Base-by-base conservation (phyloP, 106 monocot species). In the Iris macrosiphon region DNA sequence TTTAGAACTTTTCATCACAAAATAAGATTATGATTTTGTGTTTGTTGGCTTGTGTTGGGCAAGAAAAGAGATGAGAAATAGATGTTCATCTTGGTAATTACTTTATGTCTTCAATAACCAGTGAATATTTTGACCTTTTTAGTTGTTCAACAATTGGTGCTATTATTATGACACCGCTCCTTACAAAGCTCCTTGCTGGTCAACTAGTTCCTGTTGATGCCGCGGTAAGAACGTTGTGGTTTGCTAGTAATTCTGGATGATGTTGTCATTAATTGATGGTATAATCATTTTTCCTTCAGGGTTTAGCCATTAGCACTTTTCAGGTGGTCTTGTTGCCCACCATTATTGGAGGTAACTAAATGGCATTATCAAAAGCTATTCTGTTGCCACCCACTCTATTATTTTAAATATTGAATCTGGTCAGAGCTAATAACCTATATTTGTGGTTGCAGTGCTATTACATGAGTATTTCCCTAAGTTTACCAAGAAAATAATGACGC, bases 131-230 rank as follows among this genome's bases (percentile, higher is more conserved):
- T 58, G 23, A 15, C 56, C 35, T 52, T 47, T 81, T 41, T 44
- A 95, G 95, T 39, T 82, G 95, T 61, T 95, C 95, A 45, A 95
- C 89, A 10, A 77, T 95, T 48, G 95, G 95, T 64, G 89, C 95
- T 64, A 95, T 95, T 52, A 56, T 95, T 54, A 95, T 95, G 95
- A 95, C 95, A 3, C 95, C 89, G 22, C 79, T 95, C 21, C 82
- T 95, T 49, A 95, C 95, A 21, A 89, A 89, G 71, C 60, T 89
- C 39, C 79, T 95, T 35, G 95, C 95, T 49, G 95, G 89, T 31
- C 95, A 95, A 62, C 67, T 95, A 52, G 95, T 95, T 69, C 95
- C 95, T 66, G 95, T 95, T 40, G 85, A 95, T 82, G 89, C 95
- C 57, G 89, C 79, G 12, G 89, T 95, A 85, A 71, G 81, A 7